These are phyloP conservation scores for Geotrichum klebahnii DNA, from an alignment of 1,139 yeast genomes.

Conservation along the genomic window DNA sequence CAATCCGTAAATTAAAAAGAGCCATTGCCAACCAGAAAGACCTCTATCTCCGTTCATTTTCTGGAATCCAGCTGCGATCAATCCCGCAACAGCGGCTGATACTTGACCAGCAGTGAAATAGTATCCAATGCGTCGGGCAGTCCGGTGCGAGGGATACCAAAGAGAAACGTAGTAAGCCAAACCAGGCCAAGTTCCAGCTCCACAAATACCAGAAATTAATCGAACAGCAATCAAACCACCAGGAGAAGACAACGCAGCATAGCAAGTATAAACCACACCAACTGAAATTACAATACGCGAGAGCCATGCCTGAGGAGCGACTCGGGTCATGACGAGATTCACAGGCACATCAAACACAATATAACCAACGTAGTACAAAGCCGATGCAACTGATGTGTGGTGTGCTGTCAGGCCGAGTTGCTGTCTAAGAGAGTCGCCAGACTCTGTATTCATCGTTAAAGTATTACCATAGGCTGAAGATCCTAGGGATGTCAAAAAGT, in stretches of 20 bases:
- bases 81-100: slow-evolving; percentile 80
- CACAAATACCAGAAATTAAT: slow-evolving; percentile 71
- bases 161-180: slow-evolving; percentile 76
- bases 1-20: slow-evolving; percentile 71
- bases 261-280: slow-evolving; percentile 73
- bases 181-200: slow-evolving; percentile 95
- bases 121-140: slow-evolving; percentile 77
- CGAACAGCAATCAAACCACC: slow-evolving; percentile 68
- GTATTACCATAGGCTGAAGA: slow-evolving; percentile 74
- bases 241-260: slow-evolving; percentile 52
- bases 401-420: slow-evolving; percentile 51
- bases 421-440: slow-evolving; percentile 59
- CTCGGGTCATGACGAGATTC: slow-evolving; percentile 78
- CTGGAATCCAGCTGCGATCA: slow-evolving; percentile 83
- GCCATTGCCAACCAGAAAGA: slow-evolving; percentile 82
- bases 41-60: slow-evolving; percentile 71
- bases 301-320: slow-evolving; percentile 83
- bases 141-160: slow-evolving; percentile 81
- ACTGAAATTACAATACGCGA: slow-evolving; percentile 72
- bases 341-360: slow-evolving; percentile 83
- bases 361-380: slow-evolving; percentile 76
- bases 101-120: slow-evolving; percentile 89
- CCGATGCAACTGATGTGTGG: slow-evolving; percentile 70
- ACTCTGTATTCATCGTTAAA: slow-evolving; percentile 67
- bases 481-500: slow-evolving; percentile 77